phyloP scores from a whole-genome alignment of 805 yeast species.

The Candida namnaoensis region DNA sequence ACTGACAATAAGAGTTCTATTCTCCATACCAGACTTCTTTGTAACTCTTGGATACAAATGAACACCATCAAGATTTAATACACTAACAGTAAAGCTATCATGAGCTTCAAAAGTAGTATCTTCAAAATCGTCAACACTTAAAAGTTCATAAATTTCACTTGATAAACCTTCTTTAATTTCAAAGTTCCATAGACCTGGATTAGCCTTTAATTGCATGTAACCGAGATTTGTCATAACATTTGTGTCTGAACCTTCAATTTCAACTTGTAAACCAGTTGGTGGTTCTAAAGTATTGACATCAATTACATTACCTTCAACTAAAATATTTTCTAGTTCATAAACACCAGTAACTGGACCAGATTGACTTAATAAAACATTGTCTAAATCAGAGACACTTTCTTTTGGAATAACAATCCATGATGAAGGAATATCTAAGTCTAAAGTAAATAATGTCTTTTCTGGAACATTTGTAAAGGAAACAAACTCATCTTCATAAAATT shows the following conservation, averaged over 20 bases:
- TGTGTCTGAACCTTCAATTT: constrained; percentile 38
- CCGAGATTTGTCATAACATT: constrained; percentile 75
- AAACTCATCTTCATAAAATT: constrained; percentile 13
- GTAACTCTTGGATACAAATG: constrained; percentile 35
- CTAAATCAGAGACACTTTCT: constrained; percentile 48
- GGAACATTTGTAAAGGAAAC: constrained; percentile 41
- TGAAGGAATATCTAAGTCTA: constrained; percentile 51
- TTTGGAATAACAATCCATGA: constrained; percentile 61
- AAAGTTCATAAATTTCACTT: constrained; percentile 29
- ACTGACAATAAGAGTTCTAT: constrained; percentile 5
- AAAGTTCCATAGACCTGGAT: constrained; percentile 66
- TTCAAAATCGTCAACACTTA: constrained; percentile 20
- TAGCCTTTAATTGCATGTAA: constrained; percentile 68
- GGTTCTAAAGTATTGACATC: constrained; percentile 24
- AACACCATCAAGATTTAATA: constrained; percentile 37
- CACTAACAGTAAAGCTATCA: constrained; percentile 20
- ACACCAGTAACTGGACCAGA: constrained; percentile 29
- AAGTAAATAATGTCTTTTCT: constrained; percentile 38
- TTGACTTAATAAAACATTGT: constrained; percentile 42
- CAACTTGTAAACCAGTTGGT: constrained; percentile 14
- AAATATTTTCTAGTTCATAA: constrained; percentile 42
- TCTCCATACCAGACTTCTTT: constrained; percentile 31
- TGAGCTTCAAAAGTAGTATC: not conserved
- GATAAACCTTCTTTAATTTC: constrained; percentile 33
- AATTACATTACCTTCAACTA: constrained; percentile 66